Evolutionary conservation across 306 rosid genomes (phyloP).

Genomic region (Vicia villosa): DNA sequence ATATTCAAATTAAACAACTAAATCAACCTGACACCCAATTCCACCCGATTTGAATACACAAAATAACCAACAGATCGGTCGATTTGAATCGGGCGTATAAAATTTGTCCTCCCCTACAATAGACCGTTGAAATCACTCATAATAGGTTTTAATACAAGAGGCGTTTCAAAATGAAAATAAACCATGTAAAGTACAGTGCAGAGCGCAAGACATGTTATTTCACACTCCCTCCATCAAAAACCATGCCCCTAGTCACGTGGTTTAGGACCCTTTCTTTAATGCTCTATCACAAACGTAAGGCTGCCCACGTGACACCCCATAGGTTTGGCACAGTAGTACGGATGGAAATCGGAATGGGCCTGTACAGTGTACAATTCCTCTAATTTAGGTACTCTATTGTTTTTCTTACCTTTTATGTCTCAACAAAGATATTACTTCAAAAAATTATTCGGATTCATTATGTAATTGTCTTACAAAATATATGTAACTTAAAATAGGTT

Average conservation of each 20-base stretch:
- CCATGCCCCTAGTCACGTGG: constrained; percentile 43
- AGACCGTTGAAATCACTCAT: too few species aligned
- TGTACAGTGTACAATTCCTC: background rate
- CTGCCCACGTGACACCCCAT: constrained; percentile 39
- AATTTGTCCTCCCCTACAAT: too few species aligned
- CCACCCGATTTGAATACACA: too few species aligned
- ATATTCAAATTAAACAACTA: too few species aligned
- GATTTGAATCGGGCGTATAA: too few species aligned
- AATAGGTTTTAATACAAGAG: too few species aligned
- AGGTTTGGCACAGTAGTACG: background rate
- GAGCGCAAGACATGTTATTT: background rate
- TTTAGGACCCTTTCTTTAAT: constrained; percentile 32
- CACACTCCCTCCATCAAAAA: background rate
- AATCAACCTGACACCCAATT: too few species aligned
- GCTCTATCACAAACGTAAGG: constrained; percentile 21
- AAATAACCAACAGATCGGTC: too few species aligned
- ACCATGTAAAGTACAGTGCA: background rate
- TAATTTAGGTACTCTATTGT: background rate
- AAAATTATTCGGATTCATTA: too few species aligned
- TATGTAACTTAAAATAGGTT: too few species aligned
- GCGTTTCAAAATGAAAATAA: background rate
- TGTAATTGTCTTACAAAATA: too few species aligned
- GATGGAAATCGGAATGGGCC: background rate
- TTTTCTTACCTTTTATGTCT: background rate
- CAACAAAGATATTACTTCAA: background rate